Evolutionary conservation across 352 stramenopile genomes (phyloP).

Genomic region (Pythium monospermum): DNA sequence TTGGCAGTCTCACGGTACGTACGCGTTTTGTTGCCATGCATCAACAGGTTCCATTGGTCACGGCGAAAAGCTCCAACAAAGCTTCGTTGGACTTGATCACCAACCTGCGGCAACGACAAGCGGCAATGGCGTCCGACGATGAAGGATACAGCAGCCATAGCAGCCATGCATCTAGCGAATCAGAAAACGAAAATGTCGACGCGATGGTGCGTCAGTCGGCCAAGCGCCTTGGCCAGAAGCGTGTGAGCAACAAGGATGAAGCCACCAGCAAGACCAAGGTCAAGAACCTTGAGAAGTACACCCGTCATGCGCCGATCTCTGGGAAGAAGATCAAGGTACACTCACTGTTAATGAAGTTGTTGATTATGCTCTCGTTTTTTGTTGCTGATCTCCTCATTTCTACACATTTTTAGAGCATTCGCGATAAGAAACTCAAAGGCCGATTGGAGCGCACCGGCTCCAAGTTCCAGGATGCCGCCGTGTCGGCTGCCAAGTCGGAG

Average conservation of each 20-base stretch:
- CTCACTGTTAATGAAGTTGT: no score
- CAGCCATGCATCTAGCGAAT: slow-evolving; percentile 29
- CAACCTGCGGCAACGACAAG: background rate
- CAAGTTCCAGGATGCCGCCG: slow-evolving; percentile 82
- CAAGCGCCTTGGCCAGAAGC: slow-evolving; percentile 48
- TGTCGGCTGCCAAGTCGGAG: slow-evolving; percentile 86
- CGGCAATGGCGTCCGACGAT: slow-evolving; percentile 29
- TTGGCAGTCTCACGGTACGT: background rate
- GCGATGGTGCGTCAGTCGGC: slow-evolving; percentile 45
- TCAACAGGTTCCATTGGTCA: slow-evolving; percentile 15
- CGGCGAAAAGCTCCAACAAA: slow-evolving; percentile 2
- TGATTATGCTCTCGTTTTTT: no score
- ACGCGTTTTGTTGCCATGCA: background rate
- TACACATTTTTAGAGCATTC: slow-evolving; percentile 47
- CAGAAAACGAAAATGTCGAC: slow-evolving; percentile 59
- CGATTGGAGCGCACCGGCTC: slow-evolving; percentile 61
- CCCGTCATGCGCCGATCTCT: slow-evolving; percentile 47
- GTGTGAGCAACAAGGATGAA: slow-evolving; percentile 14
- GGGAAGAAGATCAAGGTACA: slow-evolving; percentile 47
- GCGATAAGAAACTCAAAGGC: slow-evolving; percentile 87
- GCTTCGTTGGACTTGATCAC: slow-evolving; percentile 5
- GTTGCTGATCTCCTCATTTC: no score
- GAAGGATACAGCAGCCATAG: slow-evolving; percentile 36
- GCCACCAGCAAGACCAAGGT: slow-evolving; percentile 22
- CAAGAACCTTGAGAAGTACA: slow-evolving; percentile 78